Conservation (phyloP, 2,329 filamentous ascomycete genomes). For the Dothidotthia symphoricarpi region DNA sequence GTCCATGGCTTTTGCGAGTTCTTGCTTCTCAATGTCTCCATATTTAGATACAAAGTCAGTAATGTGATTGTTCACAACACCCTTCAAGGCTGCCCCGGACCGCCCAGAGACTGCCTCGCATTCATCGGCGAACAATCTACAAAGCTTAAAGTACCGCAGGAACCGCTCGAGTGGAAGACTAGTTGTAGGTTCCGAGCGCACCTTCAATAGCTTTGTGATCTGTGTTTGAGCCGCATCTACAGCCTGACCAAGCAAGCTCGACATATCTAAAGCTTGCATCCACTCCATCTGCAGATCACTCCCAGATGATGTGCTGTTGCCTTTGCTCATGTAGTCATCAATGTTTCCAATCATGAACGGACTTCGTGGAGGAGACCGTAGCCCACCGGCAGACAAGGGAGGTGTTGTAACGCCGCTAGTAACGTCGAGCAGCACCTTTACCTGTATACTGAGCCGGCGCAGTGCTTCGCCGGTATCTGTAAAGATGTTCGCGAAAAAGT, state of each 20-base stretch:
- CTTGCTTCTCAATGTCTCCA: constrained; percentile 70
- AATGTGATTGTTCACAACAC: constrained; percentile 77
- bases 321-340: constrained; percentile 41
- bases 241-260: constrained; percentile 73
- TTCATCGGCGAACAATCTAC: constrained; percentile 79
- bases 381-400: constrained; percentile 38
- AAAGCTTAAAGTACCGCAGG: constrained; percentile 77
- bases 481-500: constrained; percentile 78
- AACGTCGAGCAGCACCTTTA: constrained; percentile 92
- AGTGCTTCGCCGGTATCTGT: constrained; percentile 84
- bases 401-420: constrained; percentile 68
- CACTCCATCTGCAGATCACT: constrained; percentile 65
- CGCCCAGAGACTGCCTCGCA: constrained; percentile 81
- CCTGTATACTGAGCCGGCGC: constrained; percentile 80
- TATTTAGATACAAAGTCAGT: constrained; percentile 73
- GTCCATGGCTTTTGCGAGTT: constrained; percentile 73
- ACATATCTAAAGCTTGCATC: constrained; percentile 72
- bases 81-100: constrained; percentile 73
- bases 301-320: constrained; percentile 12
- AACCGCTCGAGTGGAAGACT: constrained; percentile 68
- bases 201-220: constrained; percentile 72
- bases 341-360: constrained; percentile 43
- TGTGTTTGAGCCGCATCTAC: constrained; percentile 75
- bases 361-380: constrained; percentile 51
- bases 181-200: constrained; percentile 71